Evolutionary conservation across 805 yeast genomes (phyloP).

Genomic region (Yamadazyma scolyti): DNA sequence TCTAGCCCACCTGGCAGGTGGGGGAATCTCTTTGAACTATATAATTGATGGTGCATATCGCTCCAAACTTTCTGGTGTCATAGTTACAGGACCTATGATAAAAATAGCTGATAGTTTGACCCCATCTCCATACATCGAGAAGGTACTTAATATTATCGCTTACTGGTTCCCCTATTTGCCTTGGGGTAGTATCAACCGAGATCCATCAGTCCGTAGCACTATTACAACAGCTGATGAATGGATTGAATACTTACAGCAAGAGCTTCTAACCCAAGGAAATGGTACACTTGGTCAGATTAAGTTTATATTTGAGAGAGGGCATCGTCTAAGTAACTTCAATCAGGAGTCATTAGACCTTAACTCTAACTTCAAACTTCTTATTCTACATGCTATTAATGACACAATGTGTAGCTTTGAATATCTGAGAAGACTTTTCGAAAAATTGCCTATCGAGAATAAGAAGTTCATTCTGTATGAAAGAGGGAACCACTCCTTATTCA

Average conservation of each 20-base stretch:
- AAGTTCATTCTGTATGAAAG: constrained; percentile 19
- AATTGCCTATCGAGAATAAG: constrained; percentile 28
- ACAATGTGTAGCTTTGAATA: constrained; percentile 52
- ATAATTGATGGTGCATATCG: constrained; percentile 50
- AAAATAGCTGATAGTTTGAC: constrained; percentile 51
- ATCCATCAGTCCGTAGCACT: constrained; percentile 9
- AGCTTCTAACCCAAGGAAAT: constrained; percentile 33
- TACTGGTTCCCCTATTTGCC: constrained; percentile 36
- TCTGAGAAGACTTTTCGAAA: constrained; percentile 37
- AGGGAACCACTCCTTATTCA: constrained; percentile 43
- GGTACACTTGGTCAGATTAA: constrained; percentile 52
- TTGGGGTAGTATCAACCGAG: constrained; percentile 10
- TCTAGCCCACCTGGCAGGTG: constrained; percentile 80
- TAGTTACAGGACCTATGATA: constrained; percentile 59
- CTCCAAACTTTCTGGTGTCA: constrained; percentile 43
- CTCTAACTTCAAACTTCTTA: constrained; percentile 25
- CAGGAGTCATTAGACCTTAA: constrained; percentile 6
- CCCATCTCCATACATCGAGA: constrained; percentile 31
- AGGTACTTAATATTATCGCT: constrained; percentile 26
- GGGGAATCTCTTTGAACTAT: constrained; percentile 65
- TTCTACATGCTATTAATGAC: constrained; percentile 62
- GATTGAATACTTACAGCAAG: constrained; percentile 39
- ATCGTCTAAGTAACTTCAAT: constrained; percentile 43
- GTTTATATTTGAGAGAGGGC: constrained; percentile 64
- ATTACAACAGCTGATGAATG: constrained; percentile 49